These are phyloP conservation scores for Septoria petroselini DNA, from an alignment of 2,329 filamentous ascomycete genomes.

Conservation along the genomic window DNA sequence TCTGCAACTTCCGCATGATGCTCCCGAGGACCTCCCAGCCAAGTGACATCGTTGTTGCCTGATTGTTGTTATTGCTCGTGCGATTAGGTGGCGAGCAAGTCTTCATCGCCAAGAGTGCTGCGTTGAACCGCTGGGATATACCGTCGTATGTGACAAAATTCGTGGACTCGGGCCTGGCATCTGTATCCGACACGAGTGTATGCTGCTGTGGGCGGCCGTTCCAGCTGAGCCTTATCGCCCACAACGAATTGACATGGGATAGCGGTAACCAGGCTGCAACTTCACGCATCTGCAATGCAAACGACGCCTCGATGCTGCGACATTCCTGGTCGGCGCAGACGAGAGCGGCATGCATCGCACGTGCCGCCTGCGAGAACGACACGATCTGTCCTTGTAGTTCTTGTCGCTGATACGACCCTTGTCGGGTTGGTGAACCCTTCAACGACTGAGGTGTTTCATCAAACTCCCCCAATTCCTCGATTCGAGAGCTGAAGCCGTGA, in stretches of 20 bases:
- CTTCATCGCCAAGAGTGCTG: conserved; percentile 16
- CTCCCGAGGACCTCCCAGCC: conserved; percentile 22
- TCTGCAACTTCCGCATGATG: conserved; percentile 22
- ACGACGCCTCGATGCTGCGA: conserved; percentile 17
- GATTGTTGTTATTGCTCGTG: neutral
- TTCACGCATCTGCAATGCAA: conserved; percentile 8
- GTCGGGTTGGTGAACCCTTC: neutral
- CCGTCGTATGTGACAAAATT: conserved; percentile 11
- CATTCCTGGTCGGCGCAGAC: conserved; percentile 20
- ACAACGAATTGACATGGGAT: conserved; percentile 17
- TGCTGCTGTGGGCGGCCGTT: conserved; percentile 12
- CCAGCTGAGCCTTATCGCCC: conserved; percentile 22
- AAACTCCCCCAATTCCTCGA: conserved; percentile 15
- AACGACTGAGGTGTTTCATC: neutral
- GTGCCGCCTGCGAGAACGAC: conserved; percentile 21
- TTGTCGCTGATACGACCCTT: neutral
- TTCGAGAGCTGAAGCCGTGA: conserved; percentile 3
- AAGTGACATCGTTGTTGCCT: neutral
- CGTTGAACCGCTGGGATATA: conserved; percentile 14
- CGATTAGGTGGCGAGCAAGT: conserved; percentile 15
- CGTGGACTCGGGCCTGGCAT: neutral
- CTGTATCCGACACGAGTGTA: neutral
- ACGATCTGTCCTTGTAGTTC: neutral
- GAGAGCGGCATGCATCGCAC: conserved; percentile 19
- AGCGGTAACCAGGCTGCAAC: conserved; percentile 19